Evolutionary conservation across 176 grass and related monocot genomes (phyloP).

Genomic region (Carex myosuroides): DNA sequence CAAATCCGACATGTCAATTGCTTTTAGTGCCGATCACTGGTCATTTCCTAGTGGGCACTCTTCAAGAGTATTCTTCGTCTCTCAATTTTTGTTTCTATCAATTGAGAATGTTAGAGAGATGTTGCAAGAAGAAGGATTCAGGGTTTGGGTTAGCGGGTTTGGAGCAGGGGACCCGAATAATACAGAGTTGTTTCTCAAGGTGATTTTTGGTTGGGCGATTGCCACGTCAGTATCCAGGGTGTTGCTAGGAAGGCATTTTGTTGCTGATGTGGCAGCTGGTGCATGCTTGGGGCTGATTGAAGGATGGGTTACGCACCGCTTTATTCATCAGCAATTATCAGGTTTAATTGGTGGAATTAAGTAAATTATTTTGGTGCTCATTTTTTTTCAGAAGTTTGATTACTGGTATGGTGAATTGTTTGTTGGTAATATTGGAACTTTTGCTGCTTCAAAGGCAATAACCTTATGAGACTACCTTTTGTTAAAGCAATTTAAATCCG

Average conservation of each 20-base stretch:
- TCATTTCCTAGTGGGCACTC: slow-evolving; percentile 91
- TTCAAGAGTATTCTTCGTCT: slow-evolving; percentile 75
- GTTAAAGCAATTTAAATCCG: too few relatives aligned
- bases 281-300: slow-evolving; percentile 71
- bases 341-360: slow-evolving; percentile 5
- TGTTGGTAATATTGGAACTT: not conserved
- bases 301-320: slow-evolving; percentile 41
- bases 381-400: not conserved
- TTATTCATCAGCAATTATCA: slow-evolving; percentile 16
- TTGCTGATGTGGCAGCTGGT: slow-evolving; percentile 65
- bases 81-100: slow-evolving; percentile 38
- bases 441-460: not conserved
- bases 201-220: slow-evolving; percentile 38
- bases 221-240: slow-evolving; percentile 71
- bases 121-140: not conserved
- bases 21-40: slow-evolving; percentile 66
- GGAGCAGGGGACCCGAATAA: slow-evolving; percentile 20
- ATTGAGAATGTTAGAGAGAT: not conserved
- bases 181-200: slow-evolving; percentile 35
- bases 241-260: slow-evolving; percentile 78
- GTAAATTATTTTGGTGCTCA: not conserved
- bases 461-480: too few relatives aligned
- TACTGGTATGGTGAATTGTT: not conserved
- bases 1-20: slow-evolving; percentile 68
- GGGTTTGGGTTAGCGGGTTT: slow-evolving; percentile 15